Base-by-base conservation (phyloP, 2,329 filamentous ascomycete species). In the Xylariomycetidae sp. region DNA sequence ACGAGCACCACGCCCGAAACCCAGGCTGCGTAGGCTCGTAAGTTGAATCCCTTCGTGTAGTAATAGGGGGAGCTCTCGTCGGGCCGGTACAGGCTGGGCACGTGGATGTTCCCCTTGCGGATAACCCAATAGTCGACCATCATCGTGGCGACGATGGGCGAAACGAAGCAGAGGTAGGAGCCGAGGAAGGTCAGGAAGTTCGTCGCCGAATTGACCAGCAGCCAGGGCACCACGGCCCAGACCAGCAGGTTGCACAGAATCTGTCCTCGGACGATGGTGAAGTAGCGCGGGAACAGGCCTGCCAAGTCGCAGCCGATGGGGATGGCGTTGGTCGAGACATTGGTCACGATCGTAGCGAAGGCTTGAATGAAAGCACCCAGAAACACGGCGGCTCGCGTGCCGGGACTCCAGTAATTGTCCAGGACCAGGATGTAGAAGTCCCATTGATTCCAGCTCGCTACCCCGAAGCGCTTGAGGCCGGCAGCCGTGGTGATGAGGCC, bases 371-470 rank as follows among this genome's bases (percentile, higher is more conserved):
- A 27, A 27, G 44, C 29, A 27, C 27, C 26, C 33, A 49, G 19
- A 43, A 67, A 65, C 23, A 66, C 50, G 3, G 54, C 55, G 7
- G 60, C 58, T 5, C 64, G 56, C 5, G 60, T 56, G 5, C 48
- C 52, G 1, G 63, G 51, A 2, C 48, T 49, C 51, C 59, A 66
- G 42, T 59, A 60, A 16, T 55, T 51, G 13, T 59, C 57, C 5
- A 67, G 53, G 6, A 68, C 61, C 2, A 51, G 48, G 18, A 48
- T 48, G 33, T 61, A 60, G n/a, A 67, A 53, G 41, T 67, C 63
- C 63, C 63, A 67, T 2, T 62, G 47, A 33, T 68, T 67, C 64
- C 63, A 68, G 42, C 63, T 62, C 4, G 56, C 55, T 5, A 56
- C 53, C 4, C 63, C 62, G 6, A 50, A 32, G 22, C 56, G 55